These are phyloP conservation scores for Pisolithus sp. DNA, from an alignment of 768 basidiomycete genomes.

Conservation along the genomic window DNA sequence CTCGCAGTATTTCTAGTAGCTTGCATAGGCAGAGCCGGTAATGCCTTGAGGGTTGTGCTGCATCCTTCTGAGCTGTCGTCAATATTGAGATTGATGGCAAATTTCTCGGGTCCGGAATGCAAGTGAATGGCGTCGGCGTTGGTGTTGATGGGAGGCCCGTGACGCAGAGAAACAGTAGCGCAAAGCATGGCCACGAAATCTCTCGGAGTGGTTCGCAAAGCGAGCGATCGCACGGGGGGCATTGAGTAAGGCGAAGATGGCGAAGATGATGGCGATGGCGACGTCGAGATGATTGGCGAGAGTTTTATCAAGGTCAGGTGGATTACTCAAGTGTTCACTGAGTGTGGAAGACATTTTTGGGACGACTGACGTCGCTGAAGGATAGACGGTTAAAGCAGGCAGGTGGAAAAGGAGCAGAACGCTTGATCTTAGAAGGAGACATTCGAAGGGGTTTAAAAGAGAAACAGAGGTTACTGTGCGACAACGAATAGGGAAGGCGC, in stretches of 20 bases:
- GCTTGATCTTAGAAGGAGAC: too few relatives aligned
- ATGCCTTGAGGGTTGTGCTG: background rate
- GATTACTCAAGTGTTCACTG: background rate
- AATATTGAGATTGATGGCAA: background rate
- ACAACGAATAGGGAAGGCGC: too few relatives aligned
- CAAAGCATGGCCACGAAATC: slow-evolving; percentile 44
- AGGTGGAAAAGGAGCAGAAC: too few relatives aligned
- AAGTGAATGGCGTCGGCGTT: background rate
- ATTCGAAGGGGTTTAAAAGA: too few relatives aligned
- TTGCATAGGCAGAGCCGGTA: background rate
- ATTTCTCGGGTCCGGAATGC: background rate
- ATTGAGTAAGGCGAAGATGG: slow-evolving; percentile 35
- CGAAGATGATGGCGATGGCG: slow-evolving; percentile 38
- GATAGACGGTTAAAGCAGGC: too few relatives aligned
- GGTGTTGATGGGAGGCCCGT: slow-evolving; percentile 1
- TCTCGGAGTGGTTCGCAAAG: slow-evolving; percentile 42
- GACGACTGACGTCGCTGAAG: slow-evolving; percentile 5
- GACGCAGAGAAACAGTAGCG: slow-evolving; percentile 11
- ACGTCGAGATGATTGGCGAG: slow-evolving; percentile 34
- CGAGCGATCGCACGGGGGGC: slow-evolving; percentile 46
- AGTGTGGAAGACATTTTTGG: background rate
- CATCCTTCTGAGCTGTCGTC: background rate
- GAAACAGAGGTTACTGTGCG: too few relatives aligned
- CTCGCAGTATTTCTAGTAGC: background rate
- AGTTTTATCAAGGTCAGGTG: background rate